A percentile compares a stretch with the other conserved stretches of the same genome.
These are phyloP conservation scores for Leptographium wingfieldii DNA, from an alignment of 2,329 filamentous ascomycete species.

Conservation along the genomic window DNA sequence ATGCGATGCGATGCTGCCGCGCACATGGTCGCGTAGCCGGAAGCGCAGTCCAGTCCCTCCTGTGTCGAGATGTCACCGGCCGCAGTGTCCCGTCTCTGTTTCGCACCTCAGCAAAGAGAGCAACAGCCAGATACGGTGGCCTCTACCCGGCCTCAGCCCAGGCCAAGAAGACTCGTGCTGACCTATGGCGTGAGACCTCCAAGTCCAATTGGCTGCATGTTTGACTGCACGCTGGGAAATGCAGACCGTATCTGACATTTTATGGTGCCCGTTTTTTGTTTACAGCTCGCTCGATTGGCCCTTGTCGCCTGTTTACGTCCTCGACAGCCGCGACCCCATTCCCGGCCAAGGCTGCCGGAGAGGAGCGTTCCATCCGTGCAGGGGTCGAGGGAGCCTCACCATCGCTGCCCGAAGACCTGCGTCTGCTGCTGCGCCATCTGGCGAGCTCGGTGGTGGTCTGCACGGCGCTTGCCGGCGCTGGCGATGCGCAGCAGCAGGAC, in stretches of 20 bases:
- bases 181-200: not conserved
- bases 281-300: not conserved
- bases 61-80: not conserved
- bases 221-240: too few species aligned
- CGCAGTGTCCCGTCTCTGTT: not conserved
- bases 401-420: conserved; percentile 26
- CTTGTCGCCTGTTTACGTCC: not conserved
- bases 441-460: conserved; percentile 24
- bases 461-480: conserved; percentile 15
- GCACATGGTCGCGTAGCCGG: conserved; percentile 4
- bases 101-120: not conserved
- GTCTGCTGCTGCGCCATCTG: not conserved
- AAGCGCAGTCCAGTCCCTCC: conserved; percentile 1
- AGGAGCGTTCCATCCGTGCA: not conserved
- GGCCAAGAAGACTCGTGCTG: not conserved
- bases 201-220: too few species aligned
- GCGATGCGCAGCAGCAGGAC: conserved; percentile 2
- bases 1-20: conserved; percentile 11
- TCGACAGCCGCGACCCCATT: not conserved
- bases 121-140: not conserved
- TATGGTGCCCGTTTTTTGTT: not conserved
- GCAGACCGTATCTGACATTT: too few species aligned
- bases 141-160: not conserved
- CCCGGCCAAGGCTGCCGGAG: not conserved
- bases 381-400: too few species aligned